Evolutionary conservation across 2,329 filamentous ascomycete genomes (phyloP).

Genomic region (Apiospora hydei): DNA sequence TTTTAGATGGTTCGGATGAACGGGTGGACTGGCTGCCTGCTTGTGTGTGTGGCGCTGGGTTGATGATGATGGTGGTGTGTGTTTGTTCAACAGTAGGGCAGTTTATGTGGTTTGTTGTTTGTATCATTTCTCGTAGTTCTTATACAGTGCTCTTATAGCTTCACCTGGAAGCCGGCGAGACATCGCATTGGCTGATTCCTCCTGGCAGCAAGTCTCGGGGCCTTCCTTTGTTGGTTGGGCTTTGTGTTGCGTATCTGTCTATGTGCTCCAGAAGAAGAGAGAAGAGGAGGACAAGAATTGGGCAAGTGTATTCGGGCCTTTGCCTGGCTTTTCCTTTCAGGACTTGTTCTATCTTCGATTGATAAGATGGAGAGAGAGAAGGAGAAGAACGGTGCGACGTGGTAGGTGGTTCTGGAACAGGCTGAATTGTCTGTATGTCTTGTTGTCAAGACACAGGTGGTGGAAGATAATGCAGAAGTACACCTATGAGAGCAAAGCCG

Average conservation of each 20-base stretch:
- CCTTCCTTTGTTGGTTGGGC: conserved; percentile 3
- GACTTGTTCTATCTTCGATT: background rate
- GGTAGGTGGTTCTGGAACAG: conserved; percentile 7
- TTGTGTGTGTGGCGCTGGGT: background rate
- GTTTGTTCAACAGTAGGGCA: background rate
- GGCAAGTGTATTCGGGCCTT: background rate
- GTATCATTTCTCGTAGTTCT: conserved; percentile 3
- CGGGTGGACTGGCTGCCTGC: background rate
- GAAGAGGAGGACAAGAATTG: background rate
- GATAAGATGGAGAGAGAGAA: background rate
- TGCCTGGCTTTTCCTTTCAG: background rate
- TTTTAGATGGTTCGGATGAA: background rate
- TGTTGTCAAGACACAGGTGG: conserved; percentile 3
- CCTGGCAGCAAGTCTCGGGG: background rate
- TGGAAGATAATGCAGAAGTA: background rate
- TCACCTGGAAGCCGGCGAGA: conserved; percentile 4
- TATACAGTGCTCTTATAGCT: conserved; percentile 2
- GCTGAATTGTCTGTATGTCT: conserved; percentile 4
- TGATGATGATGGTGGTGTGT: background rate
- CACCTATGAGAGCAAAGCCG: conserved; percentile 10
- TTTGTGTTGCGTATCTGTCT: background rate
- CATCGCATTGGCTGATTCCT: background rate
- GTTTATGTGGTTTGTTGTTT: background rate
- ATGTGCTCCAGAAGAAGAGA: background rate
- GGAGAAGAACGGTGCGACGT: background rate